Conservation (phyloP, 176 grass and related monocot species). For the Avena sativa region DNA sequence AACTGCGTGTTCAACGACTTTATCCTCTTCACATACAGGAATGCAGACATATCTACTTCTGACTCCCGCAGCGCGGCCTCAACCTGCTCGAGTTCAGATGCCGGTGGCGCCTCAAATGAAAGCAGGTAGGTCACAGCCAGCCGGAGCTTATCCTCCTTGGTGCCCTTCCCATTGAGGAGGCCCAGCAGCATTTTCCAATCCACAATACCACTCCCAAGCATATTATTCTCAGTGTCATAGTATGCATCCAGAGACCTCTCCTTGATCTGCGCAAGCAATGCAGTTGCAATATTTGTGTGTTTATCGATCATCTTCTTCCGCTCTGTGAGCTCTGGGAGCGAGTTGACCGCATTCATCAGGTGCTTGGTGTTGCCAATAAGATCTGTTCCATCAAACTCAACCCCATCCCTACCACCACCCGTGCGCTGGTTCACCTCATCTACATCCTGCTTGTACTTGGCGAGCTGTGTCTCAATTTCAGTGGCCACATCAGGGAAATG, state of each 20-base stretch:
- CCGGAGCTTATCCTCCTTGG: conserved; percentile 90
- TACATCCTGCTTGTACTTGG: conserved; percentile 94
- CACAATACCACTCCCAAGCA: conserved; percentile 76
- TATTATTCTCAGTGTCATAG: conserved; percentile 78
- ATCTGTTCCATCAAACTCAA: conserved; percentile 92
- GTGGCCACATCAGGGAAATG: conserved; percentile 83
- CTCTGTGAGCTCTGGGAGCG: conserved; percentile 83
- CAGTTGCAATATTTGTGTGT: conserved; percentile 87
- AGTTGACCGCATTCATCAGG: conserved; percentile 94
- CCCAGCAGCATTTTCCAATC: conserved; percentile 65
- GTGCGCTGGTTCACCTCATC: conserved; percentile 91
- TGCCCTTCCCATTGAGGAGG: conserved; percentile 85
- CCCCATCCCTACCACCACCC: conserved; percentile 68
- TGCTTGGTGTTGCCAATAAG: conserved; percentile 93
- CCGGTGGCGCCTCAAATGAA: conserved; percentile 67
- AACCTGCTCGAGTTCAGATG: conserved; percentile 81
- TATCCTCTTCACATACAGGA: conserved; percentile 91
- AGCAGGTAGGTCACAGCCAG: conserved; percentile 86
- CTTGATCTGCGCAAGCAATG: conserved; percentile 84
- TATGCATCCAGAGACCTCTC: conserved; percentile 89
- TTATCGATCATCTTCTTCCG: conserved; percentile 97
- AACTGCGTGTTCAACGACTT: conserved; percentile 88
- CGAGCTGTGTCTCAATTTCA: conserved; percentile 78
- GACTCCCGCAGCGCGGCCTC: conserved; percentile 75
- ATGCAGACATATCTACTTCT: conserved; percentile 82